These are phyloP conservation scores for Amphibolis antarctica DNA, from an alignment of 106 monocot genomes.

Conservation along the genomic window DNA sequence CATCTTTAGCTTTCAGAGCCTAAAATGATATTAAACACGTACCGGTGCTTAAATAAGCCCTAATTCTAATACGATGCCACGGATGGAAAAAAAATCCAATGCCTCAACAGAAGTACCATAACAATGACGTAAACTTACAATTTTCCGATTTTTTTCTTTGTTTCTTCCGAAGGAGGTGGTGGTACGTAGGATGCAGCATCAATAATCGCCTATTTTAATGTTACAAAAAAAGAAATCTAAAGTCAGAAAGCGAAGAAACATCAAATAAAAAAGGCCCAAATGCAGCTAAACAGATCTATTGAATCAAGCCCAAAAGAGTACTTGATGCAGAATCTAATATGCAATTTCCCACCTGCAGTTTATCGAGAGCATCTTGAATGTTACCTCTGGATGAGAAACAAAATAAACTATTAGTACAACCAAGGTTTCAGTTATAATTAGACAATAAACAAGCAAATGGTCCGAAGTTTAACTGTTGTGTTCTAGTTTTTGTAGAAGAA, in stretches of 20 bases:
- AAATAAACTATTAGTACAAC: neutral
- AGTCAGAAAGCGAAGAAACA: neutral
- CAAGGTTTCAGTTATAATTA: neutral
- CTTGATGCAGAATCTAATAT: neutral
- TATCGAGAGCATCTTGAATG: constrained; percentile 86
- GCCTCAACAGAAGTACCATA: no score
- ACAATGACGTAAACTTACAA: constrained; percentile 52
- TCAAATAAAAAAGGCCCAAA: neutral
- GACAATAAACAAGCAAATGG: constrained; percentile 4
- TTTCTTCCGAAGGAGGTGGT: constrained; percentile 91
- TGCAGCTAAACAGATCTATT: neutral
- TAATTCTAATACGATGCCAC: no score
- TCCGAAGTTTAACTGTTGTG: constrained; percentile 60
- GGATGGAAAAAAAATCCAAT: no score
- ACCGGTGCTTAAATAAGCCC: no score
- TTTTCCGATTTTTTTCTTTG: constrained; percentile 88
- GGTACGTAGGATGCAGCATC: constrained; percentile 96
- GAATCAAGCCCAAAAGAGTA: neutral
- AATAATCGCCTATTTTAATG: constrained; percentile 53
- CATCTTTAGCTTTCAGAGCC: no score
- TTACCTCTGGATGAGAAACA: constrained; percentile 53
- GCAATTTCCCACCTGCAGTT: constrained; percentile 53
- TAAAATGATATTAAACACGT: no score
- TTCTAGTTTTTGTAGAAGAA: constrained; percentile 91
- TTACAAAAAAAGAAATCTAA: neutral